Conservation (phyloP, 2,329 filamentous ascomycete genomes). For the Fusarium nematophilum region DNA sequence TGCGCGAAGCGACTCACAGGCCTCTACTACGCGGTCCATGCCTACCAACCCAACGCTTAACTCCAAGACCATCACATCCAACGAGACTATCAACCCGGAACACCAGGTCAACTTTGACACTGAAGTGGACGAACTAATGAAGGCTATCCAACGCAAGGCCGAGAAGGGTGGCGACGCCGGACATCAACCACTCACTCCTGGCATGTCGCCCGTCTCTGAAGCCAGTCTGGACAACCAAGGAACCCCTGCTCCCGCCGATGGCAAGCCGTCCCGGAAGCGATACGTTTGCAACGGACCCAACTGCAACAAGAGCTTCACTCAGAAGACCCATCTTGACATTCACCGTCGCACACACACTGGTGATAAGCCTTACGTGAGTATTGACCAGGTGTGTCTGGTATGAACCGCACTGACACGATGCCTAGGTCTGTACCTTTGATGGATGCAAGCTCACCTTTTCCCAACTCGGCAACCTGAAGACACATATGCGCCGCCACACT, state of each 20-base stretch:
- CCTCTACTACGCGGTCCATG: constrained; percentile 40
- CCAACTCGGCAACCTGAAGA: constrained; percentile 92
- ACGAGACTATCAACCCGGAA: constrained; percentile 58
- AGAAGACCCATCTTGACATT: constrained; percentile 93
- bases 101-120: constrained; percentile 77
- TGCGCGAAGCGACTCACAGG: constrained; percentile 48
- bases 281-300: constrained; percentile 79
- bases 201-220: constrained; percentile 41
- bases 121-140: constrained; percentile 89
- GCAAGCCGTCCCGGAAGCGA: constrained; percentile 61
- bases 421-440: constrained; percentile 73
- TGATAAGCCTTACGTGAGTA: constrained; percentile 85
- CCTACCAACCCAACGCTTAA: constrained; percentile 45
- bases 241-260: constrained; percentile 39
- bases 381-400: too few relatives aligned
- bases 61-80: constrained; percentile 57
- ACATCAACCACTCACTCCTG: constrained; percentile 43
- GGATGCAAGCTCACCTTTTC: constrained; percentile 85
- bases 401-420: constrained; percentile 40
- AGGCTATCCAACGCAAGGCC: constrained; percentile 80
- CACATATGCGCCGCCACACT: constrained; percentile 87
- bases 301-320: constrained; percentile 85
- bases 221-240: constrained; percentile 34
- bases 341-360: constrained; percentile 91
- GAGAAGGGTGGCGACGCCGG: constrained; percentile 48